A percentile compares a stretch with the other conserved stretches of the same genome.
These are phyloP conservation scores for Scleromitrula shiraiana DNA, from an alignment of 2,329 filamentous ascomycete species.

Conservation along the genomic window DNA sequence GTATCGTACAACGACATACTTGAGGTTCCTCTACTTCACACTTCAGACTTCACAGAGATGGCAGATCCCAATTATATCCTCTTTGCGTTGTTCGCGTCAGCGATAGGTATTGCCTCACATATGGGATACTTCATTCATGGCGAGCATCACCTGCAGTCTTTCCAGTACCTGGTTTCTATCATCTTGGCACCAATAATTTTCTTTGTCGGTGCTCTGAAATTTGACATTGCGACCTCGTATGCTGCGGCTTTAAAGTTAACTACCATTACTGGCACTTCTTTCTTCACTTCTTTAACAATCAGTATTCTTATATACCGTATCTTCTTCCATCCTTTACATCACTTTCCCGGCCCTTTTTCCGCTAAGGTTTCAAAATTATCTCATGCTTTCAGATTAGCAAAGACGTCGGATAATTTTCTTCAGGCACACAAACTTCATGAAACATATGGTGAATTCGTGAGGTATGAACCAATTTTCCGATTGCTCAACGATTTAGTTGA, in stretches of 20 bases:
- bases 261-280: background rate
- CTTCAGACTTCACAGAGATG: too few species aligned
- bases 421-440: slow-evolving; percentile 13
- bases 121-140: slow-evolving; percentile 21
- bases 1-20: background rate
- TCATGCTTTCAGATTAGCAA: slow-evolving; percentile 10
- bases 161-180: background rate
- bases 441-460: slow-evolving; percentile 22
- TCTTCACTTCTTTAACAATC: background rate
- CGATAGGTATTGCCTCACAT: slow-evolving; percentile 13
- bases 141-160: slow-evolving; percentile 13
- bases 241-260: background rate
- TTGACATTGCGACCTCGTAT: background rate
- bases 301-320: slow-evolving; percentile 48
- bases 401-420: slow-evolving; percentile 12
- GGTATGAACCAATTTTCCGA: background rate
- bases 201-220: background rate
- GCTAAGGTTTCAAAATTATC: slow-evolving; percentile 20
- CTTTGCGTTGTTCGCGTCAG: background rate
- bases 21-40: background rate
- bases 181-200: background rate
- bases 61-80: background rate
- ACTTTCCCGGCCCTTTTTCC: slow-evolving; percentile 23
- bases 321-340: slow-evolving; percentile 33
- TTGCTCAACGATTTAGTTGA: background rate